These are phyloP conservation scores for Gamsiella multidivaricata DNA, from an alignment of 192 early-diverging fungal species.

Conservation along the genomic window DNA sequence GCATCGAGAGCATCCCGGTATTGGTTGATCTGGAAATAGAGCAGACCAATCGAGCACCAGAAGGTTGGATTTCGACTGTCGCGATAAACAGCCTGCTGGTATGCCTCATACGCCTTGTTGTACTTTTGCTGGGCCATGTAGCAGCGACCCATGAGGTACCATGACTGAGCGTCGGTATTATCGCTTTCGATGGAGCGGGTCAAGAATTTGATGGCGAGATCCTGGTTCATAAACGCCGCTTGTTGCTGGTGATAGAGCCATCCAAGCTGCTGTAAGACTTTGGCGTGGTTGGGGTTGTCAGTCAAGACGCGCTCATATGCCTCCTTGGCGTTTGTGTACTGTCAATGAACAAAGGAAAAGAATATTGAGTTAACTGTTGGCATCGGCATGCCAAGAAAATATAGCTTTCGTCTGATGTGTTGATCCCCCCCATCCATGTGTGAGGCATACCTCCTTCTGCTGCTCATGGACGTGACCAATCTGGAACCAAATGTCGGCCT, in stretches of 20 bases:
- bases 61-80: constrained; percentile 95
- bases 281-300: constrained; percentile 92
- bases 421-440: no score
- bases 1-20: constrained; percentile 97
- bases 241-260: constrained; percentile 95
- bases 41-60: constrained; percentile 98
- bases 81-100: constrained; percentile 96
- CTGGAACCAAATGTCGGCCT: constrained; percentile 98
- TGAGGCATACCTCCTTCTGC: constrained; percentile 78
- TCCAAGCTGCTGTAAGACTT: constrained; percentile 95
- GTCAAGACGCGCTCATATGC: constrained; percentile 92
- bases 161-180: constrained; percentile 90
- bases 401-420: no score
- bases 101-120: constrained; percentile 96
- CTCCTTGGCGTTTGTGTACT: constrained; percentile 79
- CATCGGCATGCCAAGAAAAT: no score
- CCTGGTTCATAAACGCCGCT: constrained; percentile 85
- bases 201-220: constrained; percentile 84
- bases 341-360: not conserved
- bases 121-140: constrained; percentile 96
- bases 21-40: constrained; percentile 98
- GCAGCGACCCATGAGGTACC: constrained; percentile 95
- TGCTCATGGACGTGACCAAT: constrained; percentile 97
- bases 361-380: not conserved
- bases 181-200: constrained; percentile 87